Conservation (phyloP, 768 basidiomycete genomes). For the Tephrocybe sp. region DNA sequence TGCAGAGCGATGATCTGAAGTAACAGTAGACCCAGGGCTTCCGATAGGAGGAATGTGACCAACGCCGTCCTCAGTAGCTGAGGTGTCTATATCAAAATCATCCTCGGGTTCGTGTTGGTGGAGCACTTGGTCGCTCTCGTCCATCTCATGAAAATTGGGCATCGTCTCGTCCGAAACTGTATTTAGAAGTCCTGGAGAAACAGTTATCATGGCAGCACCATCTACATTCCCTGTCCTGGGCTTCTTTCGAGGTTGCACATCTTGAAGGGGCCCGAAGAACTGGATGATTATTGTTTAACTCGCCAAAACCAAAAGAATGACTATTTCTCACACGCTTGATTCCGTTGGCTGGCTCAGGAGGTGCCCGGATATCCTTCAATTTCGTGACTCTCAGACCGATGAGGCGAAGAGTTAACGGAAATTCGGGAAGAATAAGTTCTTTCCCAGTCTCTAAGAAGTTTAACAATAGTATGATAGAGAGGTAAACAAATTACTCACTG, state of each 20-base stretch:
- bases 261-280: constrained; percentile 54
- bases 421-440: constrained; percentile 75
- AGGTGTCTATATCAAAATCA: constrained; percentile 17
- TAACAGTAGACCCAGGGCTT: background rate
- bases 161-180: constrained; percentile 34
- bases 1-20: background rate
- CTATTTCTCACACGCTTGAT: constrained; percentile 65
- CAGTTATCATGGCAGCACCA: constrained; percentile 17
- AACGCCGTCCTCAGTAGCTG: constrained; percentile 7
- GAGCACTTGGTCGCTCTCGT: constrained; percentile 35
- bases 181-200: constrained; percentile 15
- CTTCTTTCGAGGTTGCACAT: constrained; percentile 38
- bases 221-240: constrained; percentile 26
- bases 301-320: background rate
- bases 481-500: constrained; percentile 40
- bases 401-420: constrained; percentile 76
- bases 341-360: constrained; percentile 41
- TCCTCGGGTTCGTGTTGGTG: constrained; percentile 20
- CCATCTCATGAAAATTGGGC: constrained; percentile 53
- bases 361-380: constrained; percentile 72
- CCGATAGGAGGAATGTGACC: constrained; percentile 20
- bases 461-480: constrained; percentile 11
- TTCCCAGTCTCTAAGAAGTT: constrained; percentile 58
- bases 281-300: constrained; percentile 20
- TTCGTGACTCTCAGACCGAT: constrained; percentile 89